phyloP scores from a whole-genome alignment of 2,329 filamentous ascomycete genomes.

The Scedosporium minutisporum region DNA sequence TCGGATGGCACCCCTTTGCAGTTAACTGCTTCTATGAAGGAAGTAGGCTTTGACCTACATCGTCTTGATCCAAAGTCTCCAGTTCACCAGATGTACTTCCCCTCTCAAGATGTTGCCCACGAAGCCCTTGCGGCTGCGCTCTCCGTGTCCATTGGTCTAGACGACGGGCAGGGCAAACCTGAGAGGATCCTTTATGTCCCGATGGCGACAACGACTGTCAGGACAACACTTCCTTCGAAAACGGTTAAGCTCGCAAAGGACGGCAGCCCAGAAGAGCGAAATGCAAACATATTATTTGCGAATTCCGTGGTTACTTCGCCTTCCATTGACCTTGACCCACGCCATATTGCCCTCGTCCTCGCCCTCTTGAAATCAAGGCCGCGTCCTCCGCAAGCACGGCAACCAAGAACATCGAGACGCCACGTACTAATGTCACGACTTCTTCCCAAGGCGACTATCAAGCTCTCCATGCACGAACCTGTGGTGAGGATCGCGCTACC shows the following conservation, averaged over 20 bases:
- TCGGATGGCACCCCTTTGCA: conserved; percentile 61
- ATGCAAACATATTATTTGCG: conserved; percentile 91
- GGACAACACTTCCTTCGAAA: conserved; percentile 90
- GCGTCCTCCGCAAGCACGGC: conserved; percentile 20
- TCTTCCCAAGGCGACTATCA: conserved; percentile 86
- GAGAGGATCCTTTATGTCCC: conserved; percentile 88
- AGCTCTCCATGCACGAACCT: conserved; percentile 93
- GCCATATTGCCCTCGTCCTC: conserved; percentile 77
- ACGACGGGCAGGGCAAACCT: conserved; percentile 77
- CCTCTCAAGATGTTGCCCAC: conserved; percentile 83
- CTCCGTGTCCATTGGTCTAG: conserved; percentile 82
- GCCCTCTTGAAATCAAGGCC: conserved; percentile 58
- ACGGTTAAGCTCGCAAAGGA: conserved; percentile 71
- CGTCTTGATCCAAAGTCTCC: conserved; percentile 86
- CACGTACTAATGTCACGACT: conserved; percentile 78
- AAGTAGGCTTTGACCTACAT: conserved; percentile 86
- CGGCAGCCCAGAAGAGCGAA: conserved; percentile 69
- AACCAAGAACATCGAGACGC: conserved; percentile 32
- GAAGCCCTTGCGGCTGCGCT: conserved; percentile 87
- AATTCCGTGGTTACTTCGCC: conserved; percentile 95
- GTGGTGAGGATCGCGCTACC: conserved; percentile 84
- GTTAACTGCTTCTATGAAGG: conserved; percentile 70
- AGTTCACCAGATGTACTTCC: conserved; percentile 97
- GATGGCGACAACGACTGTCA: conserved; percentile 92
- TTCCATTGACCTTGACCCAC: conserved; percentile 84